phyloP scores from a whole-genome alignment of 1,284 basidiomycete species.

The Lentinus polychrous region DNA sequence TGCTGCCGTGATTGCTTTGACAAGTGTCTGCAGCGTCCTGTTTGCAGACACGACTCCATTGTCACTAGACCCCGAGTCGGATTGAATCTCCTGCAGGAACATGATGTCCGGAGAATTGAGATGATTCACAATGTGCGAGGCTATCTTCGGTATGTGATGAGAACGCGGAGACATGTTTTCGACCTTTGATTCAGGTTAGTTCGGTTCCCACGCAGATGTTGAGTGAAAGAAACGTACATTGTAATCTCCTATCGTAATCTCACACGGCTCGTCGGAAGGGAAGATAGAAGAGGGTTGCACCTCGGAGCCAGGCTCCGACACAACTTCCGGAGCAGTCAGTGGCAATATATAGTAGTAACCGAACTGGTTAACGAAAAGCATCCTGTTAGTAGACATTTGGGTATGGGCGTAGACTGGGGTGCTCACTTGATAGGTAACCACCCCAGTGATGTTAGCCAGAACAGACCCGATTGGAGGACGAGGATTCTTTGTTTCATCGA shows the following conservation, averaged over 20 bases:
- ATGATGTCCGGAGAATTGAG: slow-evolving; percentile 54
- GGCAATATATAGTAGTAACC: slow-evolving; percentile 54
- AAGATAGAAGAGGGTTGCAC: slow-evolving; percentile 35
- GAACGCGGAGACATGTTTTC: slow-evolving; percentile 53
- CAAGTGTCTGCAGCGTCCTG: slow-evolving; percentile 44
- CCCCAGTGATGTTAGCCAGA: slow-evolving; percentile 48
- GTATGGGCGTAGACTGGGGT: background rate
- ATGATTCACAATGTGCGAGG: slow-evolving; percentile 46
- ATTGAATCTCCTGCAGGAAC: slow-evolving; percentile 64
- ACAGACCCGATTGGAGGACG: slow-evolving; percentile 38
- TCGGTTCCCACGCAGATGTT: background rate
- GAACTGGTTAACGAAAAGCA: slow-evolving; percentile 15
- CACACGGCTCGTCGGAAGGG: slow-evolving; percentile 32
- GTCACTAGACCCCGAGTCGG: slow-evolving; percentile 49
- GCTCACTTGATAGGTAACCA: slow-evolving; percentile 48
- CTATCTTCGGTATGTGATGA: slow-evolving; percentile 40
- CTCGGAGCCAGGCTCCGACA: slow-evolving; percentile 30
- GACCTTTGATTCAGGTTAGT: slow-evolving; percentile 29
- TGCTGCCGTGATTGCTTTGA: slow-evolving; percentile 40
- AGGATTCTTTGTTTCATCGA: slow-evolving; percentile 52
- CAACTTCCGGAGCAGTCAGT: slow-evolving; percentile 43
- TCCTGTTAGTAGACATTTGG: background rate
- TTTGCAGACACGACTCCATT: slow-evolving; percentile 51
- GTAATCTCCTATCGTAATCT: slow-evolving; percentile 55
- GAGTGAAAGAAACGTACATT: slow-evolving; percentile 33